Conservation (phyloP, 345 rosid species). For the Brassica juncea region DNA sequence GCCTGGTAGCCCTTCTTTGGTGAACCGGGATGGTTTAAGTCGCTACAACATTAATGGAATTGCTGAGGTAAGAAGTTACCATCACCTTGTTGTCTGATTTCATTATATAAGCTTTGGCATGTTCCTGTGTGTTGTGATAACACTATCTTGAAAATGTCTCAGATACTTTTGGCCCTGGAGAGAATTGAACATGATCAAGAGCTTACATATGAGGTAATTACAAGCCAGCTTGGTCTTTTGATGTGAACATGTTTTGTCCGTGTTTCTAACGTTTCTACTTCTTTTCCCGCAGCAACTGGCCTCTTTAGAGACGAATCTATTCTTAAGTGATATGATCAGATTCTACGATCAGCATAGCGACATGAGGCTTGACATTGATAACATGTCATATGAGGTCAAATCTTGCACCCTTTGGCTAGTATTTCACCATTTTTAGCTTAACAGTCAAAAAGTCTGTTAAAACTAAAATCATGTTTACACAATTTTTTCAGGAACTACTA, state of each 20-base stretch:
- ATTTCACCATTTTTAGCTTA: neutral
- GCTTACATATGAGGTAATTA: constrained; percentile 65
- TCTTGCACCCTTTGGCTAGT: neutral
- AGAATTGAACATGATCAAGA: constrained; percentile 86
- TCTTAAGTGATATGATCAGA: constrained; percentile 59
- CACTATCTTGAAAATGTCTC: constrained; percentile 20
- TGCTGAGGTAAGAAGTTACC: constrained; percentile 65
- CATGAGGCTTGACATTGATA: constrained; percentile 95
- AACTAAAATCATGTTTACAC: constrained; percentile 11
- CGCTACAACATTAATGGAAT: constrained; percentile 72
- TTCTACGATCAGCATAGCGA: constrained; percentile 87
- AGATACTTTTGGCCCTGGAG: constrained; percentile 83
- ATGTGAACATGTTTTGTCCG: constrained; percentile 25
- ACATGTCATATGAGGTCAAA: constrained; percentile 95
- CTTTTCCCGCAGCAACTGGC: constrained; percentile 68
- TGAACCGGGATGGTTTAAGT: constrained; percentile 55
- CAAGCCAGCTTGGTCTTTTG: constrained; percentile 7
- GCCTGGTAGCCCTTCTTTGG: constrained; percentile 57
- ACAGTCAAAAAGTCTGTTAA: neutral
- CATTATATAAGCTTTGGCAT: constrained; percentile 28
- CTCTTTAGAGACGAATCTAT: constrained; percentile 72
- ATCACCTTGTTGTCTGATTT: constrained; percentile 22
- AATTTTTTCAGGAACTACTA: constrained; percentile 67
- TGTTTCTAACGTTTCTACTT: constrained; percentile 6
- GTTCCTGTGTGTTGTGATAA: neutral